Evolutionary conservation across 805 yeast species (phyloP).

Genomic region (Metschnikowia henanensis): DNA sequence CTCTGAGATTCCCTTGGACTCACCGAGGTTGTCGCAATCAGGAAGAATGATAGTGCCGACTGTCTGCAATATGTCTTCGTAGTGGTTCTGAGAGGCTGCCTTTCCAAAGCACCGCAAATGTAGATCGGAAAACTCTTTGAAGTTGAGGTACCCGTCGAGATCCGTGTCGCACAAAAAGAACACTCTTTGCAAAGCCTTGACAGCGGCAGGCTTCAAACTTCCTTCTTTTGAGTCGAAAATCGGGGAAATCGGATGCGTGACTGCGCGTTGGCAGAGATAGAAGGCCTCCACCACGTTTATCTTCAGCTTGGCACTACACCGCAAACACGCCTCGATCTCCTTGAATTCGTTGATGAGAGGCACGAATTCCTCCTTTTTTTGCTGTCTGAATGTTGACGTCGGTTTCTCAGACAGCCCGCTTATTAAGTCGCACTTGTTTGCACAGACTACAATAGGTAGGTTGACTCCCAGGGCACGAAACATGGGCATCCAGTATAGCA

Average conservation of each 20-base stretch:
- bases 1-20: constrained; percentile 58
- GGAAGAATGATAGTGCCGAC: constrained; percentile 34
- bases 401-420: constrained; percentile 30
- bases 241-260: constrained; percentile 91
- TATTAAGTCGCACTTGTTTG: constrained; percentile 67
- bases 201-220: constrained; percentile 71
- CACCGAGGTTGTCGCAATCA: constrained; percentile 8
- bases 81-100: constrained; percentile 30
- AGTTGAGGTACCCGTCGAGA: constrained; percentile 81
- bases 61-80: constrained; percentile 38
- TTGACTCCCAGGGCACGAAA: constrained; percentile 93
- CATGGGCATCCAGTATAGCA: constrained; percentile 93
- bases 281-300: constrained; percentile 89
- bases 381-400: constrained; percentile 29
- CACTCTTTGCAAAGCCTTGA: constrained; percentile 73
- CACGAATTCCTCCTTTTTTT: constrained; percentile 72
- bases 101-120: constrained; percentile 75
- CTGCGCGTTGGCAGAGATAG: constrained; percentile 90
- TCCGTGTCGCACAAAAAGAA: constrained; percentile 86
- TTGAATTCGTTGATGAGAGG: constrained; percentile 88
- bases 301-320: constrained; percentile 83
- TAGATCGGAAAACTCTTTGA: constrained; percentile 63
- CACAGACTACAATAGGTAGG: constrained; percentile 87
- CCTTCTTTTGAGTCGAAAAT: constrained; percentile 91
- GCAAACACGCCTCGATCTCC: constrained; percentile 89